Conservation (phyloP, 2,329 filamentous ascomycete genomes). For the Colletotrichum sp. region DNA sequence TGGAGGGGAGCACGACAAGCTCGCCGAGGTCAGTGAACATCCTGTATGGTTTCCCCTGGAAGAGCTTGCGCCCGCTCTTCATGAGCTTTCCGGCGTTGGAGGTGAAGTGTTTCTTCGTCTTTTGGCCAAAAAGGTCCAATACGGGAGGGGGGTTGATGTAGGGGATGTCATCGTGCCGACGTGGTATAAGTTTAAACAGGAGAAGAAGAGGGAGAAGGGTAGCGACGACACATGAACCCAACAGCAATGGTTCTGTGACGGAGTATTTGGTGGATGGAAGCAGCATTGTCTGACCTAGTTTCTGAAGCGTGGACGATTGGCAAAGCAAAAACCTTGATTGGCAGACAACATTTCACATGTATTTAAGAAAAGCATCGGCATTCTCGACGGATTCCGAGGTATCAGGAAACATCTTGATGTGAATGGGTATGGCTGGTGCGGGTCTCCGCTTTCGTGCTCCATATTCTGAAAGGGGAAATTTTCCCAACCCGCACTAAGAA, state of each 20-base stretch:
- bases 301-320: background rate
- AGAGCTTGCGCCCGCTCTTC: background rate
- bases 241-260: background rate
- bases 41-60: conserved; percentile 4
- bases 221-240: background rate
- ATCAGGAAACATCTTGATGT: background rate
- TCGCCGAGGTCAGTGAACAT: conserved; percentile 20
- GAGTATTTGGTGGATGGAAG: background rate
- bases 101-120: background rate
- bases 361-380: background rate
- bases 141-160: background rate
- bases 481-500: background rate
- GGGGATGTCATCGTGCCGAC: background rate
- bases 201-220: background rate
- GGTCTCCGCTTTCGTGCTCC: background rate
- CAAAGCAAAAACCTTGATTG: background rate
- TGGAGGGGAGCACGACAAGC: conserved; percentile 19
- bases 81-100: background rate
- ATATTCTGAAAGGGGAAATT: background rate
- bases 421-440: background rate
- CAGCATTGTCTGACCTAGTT: background rate
- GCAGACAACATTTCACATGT: background rate
- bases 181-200: background rate
- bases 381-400: background rate
- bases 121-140: background rate